Evolutionary conservation across 2,329 filamentous ascomycete species (phyloP), one percentile per base, ranked within the genome.

Genomic region (Coniochaeta prunicola): DNA sequence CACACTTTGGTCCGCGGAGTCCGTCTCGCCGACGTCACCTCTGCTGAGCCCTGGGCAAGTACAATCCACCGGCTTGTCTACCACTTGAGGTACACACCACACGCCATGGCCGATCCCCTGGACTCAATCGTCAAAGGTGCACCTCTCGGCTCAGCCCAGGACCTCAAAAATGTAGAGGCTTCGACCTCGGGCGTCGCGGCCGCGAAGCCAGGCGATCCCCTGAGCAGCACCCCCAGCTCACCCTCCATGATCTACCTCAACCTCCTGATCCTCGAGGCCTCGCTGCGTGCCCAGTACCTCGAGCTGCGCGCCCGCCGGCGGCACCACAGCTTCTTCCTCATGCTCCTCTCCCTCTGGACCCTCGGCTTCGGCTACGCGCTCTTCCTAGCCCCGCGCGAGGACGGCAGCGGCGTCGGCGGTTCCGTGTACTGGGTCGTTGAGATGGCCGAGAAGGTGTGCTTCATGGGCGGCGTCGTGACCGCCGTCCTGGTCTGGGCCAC

Each of bases 181-280:
- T 9, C 17, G 5, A 78, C 85, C 60, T 82, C 88, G 59, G 81
- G 83, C 65, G 79, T 84, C 60, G 74, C 78, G 66, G 73, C 74
- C 66, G 76, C 76, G 65, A 81, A 80, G 66, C 73, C 78, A 30
- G 76, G 77, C 69, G 91, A 96, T 70, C 91, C 91, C 30, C 83
- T 93, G 62, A 87, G 86, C 66, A 86, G 88, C 62, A 85, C 93
- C 17, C 92, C 92, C n/a, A 93, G 90, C 69, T 91, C 91, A 17
- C 92, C 92, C 53, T 91, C 91, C 58, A 94, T 96, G 79, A 97
- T 99, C 70, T 99, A 99, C 76, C 86, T 99, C 68, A 99, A 99
- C 74, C 88, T 99, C 26, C 84, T 99, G 60, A 96, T 99, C 67
- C 90, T 99, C 73, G 94, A 99, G 73, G 92, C 91, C 55, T 96